Evolutionary conservation across 2,329 filamentous ascomycete genomes (phyloP), one percentile per base, ranked within the genome.

Genomic region (Xylariomycetidae sp.): DNA sequence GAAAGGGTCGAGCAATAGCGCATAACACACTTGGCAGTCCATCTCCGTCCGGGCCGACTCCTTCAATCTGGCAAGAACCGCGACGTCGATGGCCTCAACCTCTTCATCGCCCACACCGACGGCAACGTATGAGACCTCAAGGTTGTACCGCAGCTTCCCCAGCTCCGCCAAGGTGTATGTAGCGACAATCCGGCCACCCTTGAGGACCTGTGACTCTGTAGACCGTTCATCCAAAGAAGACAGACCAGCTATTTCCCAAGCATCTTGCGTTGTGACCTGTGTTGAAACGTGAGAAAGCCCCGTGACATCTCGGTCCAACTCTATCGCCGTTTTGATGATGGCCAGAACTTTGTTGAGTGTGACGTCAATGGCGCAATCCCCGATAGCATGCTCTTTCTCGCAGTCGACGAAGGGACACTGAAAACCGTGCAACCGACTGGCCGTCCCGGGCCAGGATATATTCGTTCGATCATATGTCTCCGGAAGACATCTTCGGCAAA

Each of bases 21-120:
- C 76, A 57, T 90, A 94, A 61, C 89, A 95, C 38, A 95, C 80
- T 49, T 92, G 86, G 46, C 89, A 96, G 51, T 95, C 88, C 51
- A 94, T 67, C 54, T 94, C 88, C 12, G 69, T 67, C 40, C 80
- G 75, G 3, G 77, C 69, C 2, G 69, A 64, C 16, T 82, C 73
- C 47, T 78, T 77, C 11, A 92, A 54, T 20, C 67, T 68, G 16
- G 70, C 62, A 17, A 88, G 59, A 7, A 81, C 50, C 7, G 51
- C 57, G 4, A 52, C 44, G 40, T 84, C 77, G 14, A 71, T 40
- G 11, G 54, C 40, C 25, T 42, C 40, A 2, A 52, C 47, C 19
- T 48, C 54, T 4, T 56, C 48, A 8, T 58, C 54, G 14, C 45
- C 42, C 10, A 32, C 33, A 7, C 51, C 42, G 2, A 59, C 40